Evolutionary conservation across 2,329 filamentous ascomycete genomes (phyloP).

Genomic region (Aspergillus jensenii): DNA sequence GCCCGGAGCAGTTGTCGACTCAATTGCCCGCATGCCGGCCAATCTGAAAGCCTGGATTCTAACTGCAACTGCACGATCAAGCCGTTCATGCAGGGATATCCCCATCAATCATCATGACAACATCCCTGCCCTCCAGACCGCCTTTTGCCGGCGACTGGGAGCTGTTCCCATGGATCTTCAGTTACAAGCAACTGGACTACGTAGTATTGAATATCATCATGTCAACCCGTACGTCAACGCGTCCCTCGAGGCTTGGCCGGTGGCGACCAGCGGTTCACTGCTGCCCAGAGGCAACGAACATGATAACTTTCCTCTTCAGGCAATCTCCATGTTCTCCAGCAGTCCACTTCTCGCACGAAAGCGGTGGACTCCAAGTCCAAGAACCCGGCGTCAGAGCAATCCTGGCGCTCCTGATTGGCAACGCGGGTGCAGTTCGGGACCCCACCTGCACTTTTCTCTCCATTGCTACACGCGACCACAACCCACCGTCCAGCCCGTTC

Average conservation of each 20-base stretch:
- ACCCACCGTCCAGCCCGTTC: conserved; percentile 1
- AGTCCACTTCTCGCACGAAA: conserved; percentile 8
- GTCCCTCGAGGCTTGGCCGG: no score
- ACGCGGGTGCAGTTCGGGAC: not conserved
- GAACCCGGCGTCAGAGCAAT: conserved; percentile 7
- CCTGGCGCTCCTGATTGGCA: conserved; percentile 12
- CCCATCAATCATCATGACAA: conserved; percentile 19
- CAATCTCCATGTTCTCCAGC: conserved; percentile 10
- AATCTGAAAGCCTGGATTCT: no score
- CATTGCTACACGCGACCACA: conserved; percentile 4
- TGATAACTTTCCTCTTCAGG: conserved; percentile 20
- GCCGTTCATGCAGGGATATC: conserved; percentile 8
- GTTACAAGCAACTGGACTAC: not conserved
- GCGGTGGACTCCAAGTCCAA: not conserved
- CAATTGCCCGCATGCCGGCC: no score
- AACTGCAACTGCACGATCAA: not conserved
- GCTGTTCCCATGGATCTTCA: not conserved
- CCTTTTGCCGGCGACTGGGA: conserved; percentile 14
- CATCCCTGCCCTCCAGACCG: conserved; percentile 19
- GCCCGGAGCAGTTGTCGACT: no score
- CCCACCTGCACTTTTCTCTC: not conserved
- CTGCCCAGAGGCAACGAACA: not conserved
- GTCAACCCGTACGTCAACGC: no score
- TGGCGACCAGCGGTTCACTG: not conserved
- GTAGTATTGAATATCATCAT: not conserved